Base-by-base conservation (phyloP, 257 asterid species). In the Cynanchum wilfordii region DNA sequence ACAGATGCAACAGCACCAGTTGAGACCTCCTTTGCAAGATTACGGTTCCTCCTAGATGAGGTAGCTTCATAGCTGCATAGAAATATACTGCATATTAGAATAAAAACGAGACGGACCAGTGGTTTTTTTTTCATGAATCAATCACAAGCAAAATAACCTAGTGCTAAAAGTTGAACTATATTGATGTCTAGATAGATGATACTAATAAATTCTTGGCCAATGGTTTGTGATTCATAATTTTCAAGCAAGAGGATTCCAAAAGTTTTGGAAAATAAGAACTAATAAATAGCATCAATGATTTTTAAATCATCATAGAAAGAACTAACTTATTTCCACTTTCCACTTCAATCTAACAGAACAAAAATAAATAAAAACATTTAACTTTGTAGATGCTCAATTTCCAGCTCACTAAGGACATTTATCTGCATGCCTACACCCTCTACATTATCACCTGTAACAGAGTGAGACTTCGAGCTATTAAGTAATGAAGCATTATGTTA, bases 21-120 rank as follows among this genome's bases (percentile, higher is more conserved):
- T 19, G 84, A 74, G 69, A 93, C 90, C 83, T 93, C 98, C 90
- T 89, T 91, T 10, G 89, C 84, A 42, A 93, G 96, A 75, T 86
- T 86, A 76, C 96, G 97, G 27, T 84, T 88, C 87, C 81, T 93
- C 86, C 89, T 84, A 13, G 98, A 92, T 69, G 96, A 82, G 71
- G 98, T 93, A 69, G 98, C 96, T 84, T 89, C 98, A 72, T 93
- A 93, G 79, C 98, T 93, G 94, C 86, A 86, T 13, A 64, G 17
- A 27, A 42, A 69, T 58, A 5, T 29, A 69, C 7, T 12, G 47
- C 49, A 49, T 52, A 57, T 71, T 40, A 76, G 5, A 24, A 12
- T 40, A 55, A 13, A 40, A 52, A 44, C 11, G 17, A 27, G 19
- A 15, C 10, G 0, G 0, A 17, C 3, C 27, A n/a, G 69, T 33